phyloP scores from a whole-genome alignment of 2,329 filamentous ascomycete species.

The Xylaria arbuscula region DNA sequence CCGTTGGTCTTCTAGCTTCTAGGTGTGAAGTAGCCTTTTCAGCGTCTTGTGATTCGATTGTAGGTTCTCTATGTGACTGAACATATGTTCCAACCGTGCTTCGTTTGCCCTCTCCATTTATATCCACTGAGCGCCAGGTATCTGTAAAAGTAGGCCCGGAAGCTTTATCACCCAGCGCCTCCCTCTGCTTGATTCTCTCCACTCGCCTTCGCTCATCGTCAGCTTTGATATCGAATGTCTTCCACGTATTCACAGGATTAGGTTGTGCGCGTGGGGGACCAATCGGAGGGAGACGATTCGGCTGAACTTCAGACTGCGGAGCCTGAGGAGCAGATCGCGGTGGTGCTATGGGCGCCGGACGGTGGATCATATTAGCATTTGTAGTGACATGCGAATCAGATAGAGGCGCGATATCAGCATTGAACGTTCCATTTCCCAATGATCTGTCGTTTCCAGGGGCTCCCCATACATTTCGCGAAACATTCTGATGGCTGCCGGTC shows the following conservation, averaged over 20 bases:
- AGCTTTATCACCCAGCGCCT: constrained; percentile 58
- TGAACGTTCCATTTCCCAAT: constrained; percentile 83
- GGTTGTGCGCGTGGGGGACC: constrained; percentile 45
- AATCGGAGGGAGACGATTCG: constrained; percentile 47
- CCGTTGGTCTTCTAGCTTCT: constrained; percentile 37
- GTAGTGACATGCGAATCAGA: constrained; percentile 55
- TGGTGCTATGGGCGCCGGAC: constrained; percentile 60
- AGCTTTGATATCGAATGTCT: constrained; percentile 46
- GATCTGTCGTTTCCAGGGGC: constrained; percentile 76
- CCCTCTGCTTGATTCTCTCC: constrained; percentile 56
- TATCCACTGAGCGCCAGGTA: constrained; percentile 61
- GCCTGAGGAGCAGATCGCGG: constrained; percentile 44
- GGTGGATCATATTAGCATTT: constrained; percentile 49
- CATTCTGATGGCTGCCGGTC: constrained; percentile 57
- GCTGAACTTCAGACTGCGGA: constrained; percentile 36
- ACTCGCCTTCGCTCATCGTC: constrained; percentile 59
- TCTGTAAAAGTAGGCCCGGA: constrained; percentile 62
- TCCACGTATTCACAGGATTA: constrained; percentile 40
- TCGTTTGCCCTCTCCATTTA: constrained; percentile 53
- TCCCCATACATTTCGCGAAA: constrained; percentile 76
- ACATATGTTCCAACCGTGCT: constrained; percentile 45
- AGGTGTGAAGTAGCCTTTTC: constrained; percentile 35
- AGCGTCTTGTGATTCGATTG: constrained; percentile 25
- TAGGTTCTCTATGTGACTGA: constrained; percentile 35
- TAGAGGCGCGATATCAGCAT: constrained; percentile 66